Evolutionary conservation across 2,329 filamentous ascomycete genomes (phyloP).

Genomic region (Arachnopeziza araneosa): DNA sequence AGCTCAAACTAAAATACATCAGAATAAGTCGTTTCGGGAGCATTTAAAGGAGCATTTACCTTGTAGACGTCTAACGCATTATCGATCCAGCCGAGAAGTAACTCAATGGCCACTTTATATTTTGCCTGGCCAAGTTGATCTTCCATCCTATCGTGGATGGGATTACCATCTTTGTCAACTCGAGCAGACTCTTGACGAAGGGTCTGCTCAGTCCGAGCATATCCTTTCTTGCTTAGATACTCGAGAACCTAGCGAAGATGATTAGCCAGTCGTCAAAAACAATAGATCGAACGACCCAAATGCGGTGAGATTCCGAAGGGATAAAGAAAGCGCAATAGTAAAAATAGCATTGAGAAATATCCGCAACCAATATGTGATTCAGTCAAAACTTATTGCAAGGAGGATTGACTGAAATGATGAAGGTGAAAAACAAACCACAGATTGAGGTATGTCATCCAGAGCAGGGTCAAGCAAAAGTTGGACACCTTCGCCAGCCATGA

Average conservation of each 20-base stretch:
- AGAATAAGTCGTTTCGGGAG: slow-evolving; percentile 6
- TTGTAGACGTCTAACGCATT: slow-evolving; percentile 94
- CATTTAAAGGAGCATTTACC: slow-evolving; percentile 39
- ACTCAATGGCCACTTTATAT: slow-evolving; percentile 68
- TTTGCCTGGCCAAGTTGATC: slow-evolving; percentile 64
- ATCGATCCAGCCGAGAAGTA: slow-evolving; percentile 79
- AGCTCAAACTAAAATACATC: slow-evolving; percentile 64
- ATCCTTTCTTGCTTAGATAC: slow-evolving; percentile 92
- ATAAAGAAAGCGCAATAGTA: no score
- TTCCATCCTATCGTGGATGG: slow-evolving; percentile 59
- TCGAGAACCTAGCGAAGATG: slow-evolving; percentile 66
- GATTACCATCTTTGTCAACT: slow-evolving; percentile 73
- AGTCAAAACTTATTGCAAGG: no score
- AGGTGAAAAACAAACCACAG: background rate
- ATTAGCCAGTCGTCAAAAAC: background rate
- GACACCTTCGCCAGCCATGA: background rate
- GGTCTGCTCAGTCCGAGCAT: slow-evolving; percentile 85
- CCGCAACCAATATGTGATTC: background rate
- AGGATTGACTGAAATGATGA: background rate
- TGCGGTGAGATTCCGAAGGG: no score
- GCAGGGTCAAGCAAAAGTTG: background rate
- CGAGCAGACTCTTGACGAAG: slow-evolving; percentile 86
- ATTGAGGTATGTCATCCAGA: background rate
- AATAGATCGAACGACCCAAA: no score
- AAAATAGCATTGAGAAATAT: no score